Evolutionary conservation across 169 alveolate species (phyloP).

Genomic region (Blepharisma undulans): DNA sequence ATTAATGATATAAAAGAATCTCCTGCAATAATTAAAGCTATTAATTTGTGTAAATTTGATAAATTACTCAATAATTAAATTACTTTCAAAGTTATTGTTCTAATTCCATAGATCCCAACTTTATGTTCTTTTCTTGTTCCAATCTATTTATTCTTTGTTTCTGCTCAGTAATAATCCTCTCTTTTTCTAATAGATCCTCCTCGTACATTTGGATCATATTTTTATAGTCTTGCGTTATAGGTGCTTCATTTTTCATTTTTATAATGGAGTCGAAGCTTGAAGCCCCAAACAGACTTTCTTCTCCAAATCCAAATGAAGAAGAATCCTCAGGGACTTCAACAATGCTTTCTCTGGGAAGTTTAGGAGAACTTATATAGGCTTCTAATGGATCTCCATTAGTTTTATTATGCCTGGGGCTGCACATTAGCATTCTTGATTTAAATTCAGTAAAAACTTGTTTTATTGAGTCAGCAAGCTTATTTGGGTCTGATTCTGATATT

Average conservation of each 20-base stretch:
- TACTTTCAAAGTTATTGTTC: not conserved
- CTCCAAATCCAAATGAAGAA: not conserved
- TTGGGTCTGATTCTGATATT: not conserved
- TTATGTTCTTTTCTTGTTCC: not conserved
- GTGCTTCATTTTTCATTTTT: not conserved
- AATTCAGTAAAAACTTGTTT: not conserved
- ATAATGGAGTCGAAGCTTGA: not conserved
- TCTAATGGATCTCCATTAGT: not conserved
- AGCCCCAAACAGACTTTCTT: not conserved
- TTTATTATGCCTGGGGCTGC: not conserved
- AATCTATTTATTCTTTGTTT: too few relatives aligned
- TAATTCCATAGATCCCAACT: not conserved
- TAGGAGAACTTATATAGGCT: not conserved
- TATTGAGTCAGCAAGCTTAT: not conserved
- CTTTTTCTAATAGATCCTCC: not conserved
- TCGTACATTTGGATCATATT: not conserved
- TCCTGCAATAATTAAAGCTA: too few relatives aligned
- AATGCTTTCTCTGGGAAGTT: not conserved
- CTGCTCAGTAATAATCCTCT: not conserved
- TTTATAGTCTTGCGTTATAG: not conserved
- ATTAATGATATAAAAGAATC: too few relatives aligned
- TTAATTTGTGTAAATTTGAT: not conserved
- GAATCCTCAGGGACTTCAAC: not conserved
- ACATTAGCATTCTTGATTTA: not conserved
- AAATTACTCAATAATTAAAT: not conserved